Evolutionary conservation across 441 rosid genomes (phyloP).

Genomic region (Raphanus hybrid): DNA sequence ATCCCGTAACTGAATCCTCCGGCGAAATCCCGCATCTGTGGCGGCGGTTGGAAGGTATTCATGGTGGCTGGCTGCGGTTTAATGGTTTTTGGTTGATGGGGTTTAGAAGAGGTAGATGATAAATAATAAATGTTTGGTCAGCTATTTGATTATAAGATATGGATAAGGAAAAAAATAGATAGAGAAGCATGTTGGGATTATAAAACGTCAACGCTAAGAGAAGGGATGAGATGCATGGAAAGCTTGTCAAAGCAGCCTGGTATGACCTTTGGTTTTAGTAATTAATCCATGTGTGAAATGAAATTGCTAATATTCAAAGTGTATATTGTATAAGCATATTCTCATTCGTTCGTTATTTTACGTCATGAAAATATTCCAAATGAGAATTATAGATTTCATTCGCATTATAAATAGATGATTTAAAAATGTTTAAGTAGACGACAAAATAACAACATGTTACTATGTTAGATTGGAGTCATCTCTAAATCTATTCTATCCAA

Average conservation of each 20-base stretch:
- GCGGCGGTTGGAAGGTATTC: slow-evolving; percentile 30
- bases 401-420: neutral
- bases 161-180: neutral
- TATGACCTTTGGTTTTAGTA: slow-evolving; percentile 30
- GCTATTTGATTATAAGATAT: slow-evolving; percentile 47
- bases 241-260: slow-evolving; percentile 37
- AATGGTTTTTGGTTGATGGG: slow-evolving; percentile 41
- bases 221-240: slow-evolving; percentile 36
- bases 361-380: slow-evolving; percentile 12
- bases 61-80: slow-evolving; percentile 35
- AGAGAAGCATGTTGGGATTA: slow-evolving; percentile 22
- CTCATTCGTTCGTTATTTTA: neutral
- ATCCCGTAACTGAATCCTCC: slow-evolving; percentile 82
- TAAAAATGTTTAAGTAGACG: neutral
- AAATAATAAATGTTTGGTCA: slow-evolving; percentile 41
- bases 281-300: neutral
- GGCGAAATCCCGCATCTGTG: slow-evolving; percentile 31
- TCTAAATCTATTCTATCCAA: neutral
- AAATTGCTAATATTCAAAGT: slow-evolving; percentile 11
- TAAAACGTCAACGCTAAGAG: slow-evolving; percentile 61
- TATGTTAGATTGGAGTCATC: neutral
- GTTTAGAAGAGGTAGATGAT: slow-evolving; percentile 9
- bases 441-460: neutral
- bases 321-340: neutral
- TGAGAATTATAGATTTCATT: neutral